Base-by-base conservation (phyloP, 257 asterid species). In the Striga asiatica region DNA sequence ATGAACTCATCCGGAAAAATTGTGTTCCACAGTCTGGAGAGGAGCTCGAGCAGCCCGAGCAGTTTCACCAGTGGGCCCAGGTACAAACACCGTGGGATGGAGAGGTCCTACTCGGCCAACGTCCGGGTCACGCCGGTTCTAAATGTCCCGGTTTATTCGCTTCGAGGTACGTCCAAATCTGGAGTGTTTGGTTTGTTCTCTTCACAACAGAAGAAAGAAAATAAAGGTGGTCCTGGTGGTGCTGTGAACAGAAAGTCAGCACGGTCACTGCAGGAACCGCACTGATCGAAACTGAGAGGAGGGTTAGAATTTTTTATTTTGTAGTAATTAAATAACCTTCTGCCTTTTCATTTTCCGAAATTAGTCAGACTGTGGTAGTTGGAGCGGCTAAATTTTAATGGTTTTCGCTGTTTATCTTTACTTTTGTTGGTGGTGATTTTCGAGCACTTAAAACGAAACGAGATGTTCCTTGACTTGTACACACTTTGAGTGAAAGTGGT, bases 1-100 rank as follows among this genome's bases (percentile, higher is more conserved):
- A 88, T 92, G 95, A 92, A 87, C 47, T 81, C 97, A 0, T 88
- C 88, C 0, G 98, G 98, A 4, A 87, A 87, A 72, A 83, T 92
- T 7, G 93, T 92, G 20, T 92, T 87, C 53, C 89, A 92, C 31
- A 74, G 93, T 69, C 52, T 92, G 72, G 98, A 84, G 77, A 74
- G 98, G 72, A 92, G 98, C 49, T 84, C 98, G 5, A 92, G 98
- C 68, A 92, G 94, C 54, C 98, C 98, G 2, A 82, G 95, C 76
- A 77, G 76, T 20, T 79, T 89, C 61, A 85, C 78, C 18, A 86
- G 89, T 17, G 97, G 88, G 13, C 88, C 86, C 0, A 71, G 87
- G 29, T 53, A 82, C 39, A 82, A 82, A 56, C 81, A 81, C 14
- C 75, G 89, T 7, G 98, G 95, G 46, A 78, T 92, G 84, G 98